phyloP scores from a whole-genome alignment of 257 asterid genomes.

The Solanum ossicruentum region DNA sequence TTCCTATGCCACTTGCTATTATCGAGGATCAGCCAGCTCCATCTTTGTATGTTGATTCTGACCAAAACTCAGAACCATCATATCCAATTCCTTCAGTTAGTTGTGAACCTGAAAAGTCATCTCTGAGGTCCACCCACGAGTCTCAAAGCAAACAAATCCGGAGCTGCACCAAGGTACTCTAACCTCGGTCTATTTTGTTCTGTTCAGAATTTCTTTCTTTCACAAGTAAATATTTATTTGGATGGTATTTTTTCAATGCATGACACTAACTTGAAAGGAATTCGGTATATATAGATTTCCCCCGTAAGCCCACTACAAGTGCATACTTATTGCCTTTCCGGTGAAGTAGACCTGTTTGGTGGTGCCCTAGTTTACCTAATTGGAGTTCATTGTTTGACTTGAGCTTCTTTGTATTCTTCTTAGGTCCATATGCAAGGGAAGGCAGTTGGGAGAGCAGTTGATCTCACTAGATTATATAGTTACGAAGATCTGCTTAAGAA shows the following conservation, averaged over 20 bases:
- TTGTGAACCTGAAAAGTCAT: slow-evolving; percentile 65
- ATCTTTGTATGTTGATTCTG: slow-evolving; percentile 45
- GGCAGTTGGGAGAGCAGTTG: slow-evolving; percentile 97
- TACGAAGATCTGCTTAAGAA: slow-evolving; percentile 76
- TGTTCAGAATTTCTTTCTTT: not conserved
- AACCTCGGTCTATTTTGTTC: not conserved
- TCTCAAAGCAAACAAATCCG: slow-evolving; percentile 50
- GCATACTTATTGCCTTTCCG: not conserved
- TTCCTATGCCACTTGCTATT: slow-evolving; percentile 24
- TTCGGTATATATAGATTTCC: not conserved
- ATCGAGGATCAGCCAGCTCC: slow-evolving; percentile 37
- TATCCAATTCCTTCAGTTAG: slow-evolving; percentile 48
- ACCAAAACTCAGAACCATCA: slow-evolving; percentile 55
- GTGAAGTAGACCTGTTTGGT: not conserved
- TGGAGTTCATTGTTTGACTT: not conserved
- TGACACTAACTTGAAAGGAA: not conserved
- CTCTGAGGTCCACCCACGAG: slow-evolving; percentile 64
- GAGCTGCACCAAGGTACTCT: slow-evolving; percentile 80
- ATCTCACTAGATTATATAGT: slow-evolving; percentile 60
- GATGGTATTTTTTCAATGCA: not conserved
- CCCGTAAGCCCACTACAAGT: not conserved
- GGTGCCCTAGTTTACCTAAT: not conserved
- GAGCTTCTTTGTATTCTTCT: not conserved
- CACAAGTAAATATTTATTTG: not conserved
- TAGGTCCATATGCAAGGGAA: slow-evolving; percentile 96